Conservation (phyloP, 2,329 filamentous ascomycete genomes). For the Ophiosphaerella herpotricha region DNA sequence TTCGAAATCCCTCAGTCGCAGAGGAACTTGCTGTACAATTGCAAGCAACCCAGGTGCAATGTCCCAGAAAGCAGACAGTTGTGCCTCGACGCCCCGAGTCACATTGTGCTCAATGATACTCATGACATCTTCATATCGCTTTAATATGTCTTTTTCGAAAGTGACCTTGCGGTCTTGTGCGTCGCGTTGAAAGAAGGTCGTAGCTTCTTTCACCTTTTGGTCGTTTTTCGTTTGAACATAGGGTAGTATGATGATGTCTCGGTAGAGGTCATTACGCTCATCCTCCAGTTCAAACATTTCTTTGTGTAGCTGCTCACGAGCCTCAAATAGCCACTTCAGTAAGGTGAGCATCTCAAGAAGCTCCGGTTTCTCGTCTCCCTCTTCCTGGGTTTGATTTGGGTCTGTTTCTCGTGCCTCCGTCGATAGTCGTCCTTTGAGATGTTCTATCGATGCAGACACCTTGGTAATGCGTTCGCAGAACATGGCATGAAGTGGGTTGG, state of each 20-base stretch:
- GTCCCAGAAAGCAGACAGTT: constrained; percentile 96
- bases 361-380: constrained; percentile 93
- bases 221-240: constrained; percentile 74
- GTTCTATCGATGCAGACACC: constrained; percentile 77
- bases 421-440: constrained; percentile 73
- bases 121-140: constrained; percentile 76
- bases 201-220: constrained; percentile 78
- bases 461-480: constrained; percentile 75
- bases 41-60: constrained; percentile 82
- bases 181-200: constrained; percentile 82
- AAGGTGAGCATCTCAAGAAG: constrained; percentile 91
- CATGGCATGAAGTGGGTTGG: constrained; percentile 81
- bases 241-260: constrained; percentile 79
- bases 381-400: constrained; percentile 87
- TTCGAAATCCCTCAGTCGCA: constrained; percentile 62
- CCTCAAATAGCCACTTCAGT: constrained; percentile 96
- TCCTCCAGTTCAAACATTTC: constrained; percentile 83
- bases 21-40: constrained; percentile 79
- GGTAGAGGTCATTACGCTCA: constrained; percentile 85
- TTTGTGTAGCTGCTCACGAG: constrained; percentile 83
- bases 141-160: constrained; percentile 72
- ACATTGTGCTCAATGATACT: constrained; percentile 83
- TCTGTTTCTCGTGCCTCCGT: constrained; percentile 69
- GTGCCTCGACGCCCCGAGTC: constrained; percentile 83
- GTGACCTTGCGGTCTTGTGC: constrained; percentile 70